Evolutionary conservation across 2,329 filamentous ascomycete species (phyloP), one percentile per base, ranked within the genome.

Genomic region (Balansia obtecta): DNA sequence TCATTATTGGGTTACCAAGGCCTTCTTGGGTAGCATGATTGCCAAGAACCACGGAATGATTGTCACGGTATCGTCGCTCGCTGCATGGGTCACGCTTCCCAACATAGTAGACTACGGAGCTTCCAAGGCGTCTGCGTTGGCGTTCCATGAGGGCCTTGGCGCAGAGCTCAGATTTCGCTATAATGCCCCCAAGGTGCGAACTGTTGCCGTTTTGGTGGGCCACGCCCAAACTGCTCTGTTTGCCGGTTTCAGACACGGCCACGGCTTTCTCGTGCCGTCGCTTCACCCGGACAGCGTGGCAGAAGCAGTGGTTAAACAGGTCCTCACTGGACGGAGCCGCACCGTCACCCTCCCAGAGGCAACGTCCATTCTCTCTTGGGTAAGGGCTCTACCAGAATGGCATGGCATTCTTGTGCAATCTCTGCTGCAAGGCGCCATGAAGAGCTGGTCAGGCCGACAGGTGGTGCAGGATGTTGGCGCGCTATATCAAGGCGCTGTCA

Each of bases 21-120:
- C 82, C 51, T 88, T 88, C 65, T 68, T 89, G 1, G 85, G 85
- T 0, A 62, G 68, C 55, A 84, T 89, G 74, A 65, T 83, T 48
- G 61, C 65, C 8, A 61, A 61, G 12, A 80, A 87, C 66, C 84
- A 88, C 66, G 85, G 85, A 53, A 85, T 85, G 73, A 64, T 88
- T 40, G 82, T 88, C 20, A 88, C 82, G 0, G 74, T 88, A 20
- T 79, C 85, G 13, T 82, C 76, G 2, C 71, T 79, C 46, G 82
- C 83, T 0, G 75, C 76, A 12, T 86, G 78, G 66, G 56, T 80
- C 8, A 70, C 75, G 1, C 74, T 79, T 0, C 78, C 83, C 3
- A 74, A 74, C 57, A 76, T 86, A 71, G 76, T 82, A 38, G 83
- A 87, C 65, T 88, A 88, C 65, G 71, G 73, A 2, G 73, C 79